Conservation (phyloP, 2,329 filamentous ascomycete species). For the Hymenoscyphus scutula region DNA sequence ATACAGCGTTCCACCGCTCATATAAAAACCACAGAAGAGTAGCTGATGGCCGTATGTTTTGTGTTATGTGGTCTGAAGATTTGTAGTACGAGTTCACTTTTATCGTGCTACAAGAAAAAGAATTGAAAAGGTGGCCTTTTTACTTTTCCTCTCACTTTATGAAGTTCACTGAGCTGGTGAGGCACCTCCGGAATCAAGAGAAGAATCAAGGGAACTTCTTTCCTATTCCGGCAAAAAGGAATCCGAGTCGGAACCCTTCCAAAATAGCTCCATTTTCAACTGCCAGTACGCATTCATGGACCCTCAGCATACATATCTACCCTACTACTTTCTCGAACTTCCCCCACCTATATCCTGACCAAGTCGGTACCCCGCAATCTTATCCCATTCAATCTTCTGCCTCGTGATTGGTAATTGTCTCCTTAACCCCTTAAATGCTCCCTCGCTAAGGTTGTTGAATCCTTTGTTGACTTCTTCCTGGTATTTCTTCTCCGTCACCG, state of each 20-base stretch:
- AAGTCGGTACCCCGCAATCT: conserved; percentile 87
- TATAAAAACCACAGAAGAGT: background rate
- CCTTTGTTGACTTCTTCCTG: conserved; percentile 94
- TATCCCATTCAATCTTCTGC: conserved; percentile 99
- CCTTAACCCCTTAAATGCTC: conserved; percentile 88
- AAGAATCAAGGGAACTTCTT: background rate
- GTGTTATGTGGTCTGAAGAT: background rate
- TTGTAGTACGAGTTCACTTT: background rate
- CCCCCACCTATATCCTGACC: conserved; percentile 76
- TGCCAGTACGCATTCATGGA: background rate
- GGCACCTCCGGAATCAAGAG: background rate
- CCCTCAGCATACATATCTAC: background rate
- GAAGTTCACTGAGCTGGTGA: background rate
- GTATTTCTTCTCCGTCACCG: conserved; percentile 80
- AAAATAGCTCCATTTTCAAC: background rate
- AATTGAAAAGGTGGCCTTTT: background rate
- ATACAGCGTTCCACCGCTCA: background rate
- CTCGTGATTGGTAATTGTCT: conserved; percentile 93
- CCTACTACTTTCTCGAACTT: conserved; percentile 50
- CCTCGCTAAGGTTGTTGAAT: conserved; percentile 85
- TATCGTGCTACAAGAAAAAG: conserved; percentile 1
- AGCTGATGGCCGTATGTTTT: background rate
- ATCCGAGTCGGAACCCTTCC: background rate
- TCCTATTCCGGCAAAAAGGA: background rate
- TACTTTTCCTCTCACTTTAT: background rate